A percentile compares a stretch with the other conserved stretches of the same genome.
Conservation (phyloP, 768 basidiomycete genomes). For the Russula griseocarnosa region DNA sequence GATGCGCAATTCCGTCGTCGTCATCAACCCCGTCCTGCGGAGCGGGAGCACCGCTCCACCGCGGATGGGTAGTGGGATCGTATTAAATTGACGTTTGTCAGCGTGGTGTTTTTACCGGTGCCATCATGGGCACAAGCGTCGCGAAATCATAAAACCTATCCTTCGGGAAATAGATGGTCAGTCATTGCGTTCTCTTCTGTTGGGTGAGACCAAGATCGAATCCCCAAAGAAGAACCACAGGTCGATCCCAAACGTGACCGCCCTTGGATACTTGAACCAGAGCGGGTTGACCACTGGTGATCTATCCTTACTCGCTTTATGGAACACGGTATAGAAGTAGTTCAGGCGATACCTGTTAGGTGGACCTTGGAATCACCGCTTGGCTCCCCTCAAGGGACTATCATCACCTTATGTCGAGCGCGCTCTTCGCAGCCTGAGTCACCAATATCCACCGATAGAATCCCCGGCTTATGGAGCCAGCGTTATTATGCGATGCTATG, state of each 20-base stretch:
- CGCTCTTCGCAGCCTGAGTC: constrained; percentile 56
- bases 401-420: constrained; percentile 55
- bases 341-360: constrained; percentile 57
- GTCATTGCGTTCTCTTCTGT: constrained; percentile 56
- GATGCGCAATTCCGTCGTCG: constrained; percentile 51
- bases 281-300: constrained; percentile 61
- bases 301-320: constrained; percentile 51
- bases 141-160: constrained; percentile 65
- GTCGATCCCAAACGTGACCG: constrained; percentile 55
- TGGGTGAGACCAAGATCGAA: constrained; percentile 61
- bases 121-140: constrained; percentile 49
- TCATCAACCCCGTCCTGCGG: constrained; percentile 53
- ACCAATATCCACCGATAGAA: constrained; percentile 62
- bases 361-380: neutral
- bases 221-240: constrained; percentile 67
- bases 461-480: constrained; percentile 54
- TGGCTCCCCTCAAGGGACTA: neutral
- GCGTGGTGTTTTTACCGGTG: constrained; percentile 42
- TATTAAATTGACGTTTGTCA: constrained; percentile 47
- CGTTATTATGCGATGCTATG: constrained; percentile 55
- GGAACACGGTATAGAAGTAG: constrained; percentile 69
- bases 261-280: constrained; percentile 65
- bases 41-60: constrained; percentile 59
- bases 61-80: constrained; percentile 60
- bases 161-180: constrained; percentile 53